A percentile compares a stretch with the other conserved stretches of the same genome.
phyloP scores from a whole-genome alignment of 2,329 filamentous ascomycete genomes.

The Corynespora cassiicola region DNA sequence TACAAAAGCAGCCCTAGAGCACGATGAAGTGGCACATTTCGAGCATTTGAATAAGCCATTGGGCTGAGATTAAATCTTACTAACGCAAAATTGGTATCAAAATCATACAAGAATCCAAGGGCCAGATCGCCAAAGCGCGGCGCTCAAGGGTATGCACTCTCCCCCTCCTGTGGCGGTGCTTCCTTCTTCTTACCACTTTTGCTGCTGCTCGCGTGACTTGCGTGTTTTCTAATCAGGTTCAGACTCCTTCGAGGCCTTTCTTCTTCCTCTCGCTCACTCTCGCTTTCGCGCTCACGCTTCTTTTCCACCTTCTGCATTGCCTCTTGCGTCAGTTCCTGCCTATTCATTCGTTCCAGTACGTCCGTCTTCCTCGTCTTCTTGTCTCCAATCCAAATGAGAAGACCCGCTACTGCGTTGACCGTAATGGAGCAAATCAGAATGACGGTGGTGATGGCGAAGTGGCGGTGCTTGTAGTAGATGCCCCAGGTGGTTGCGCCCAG shows the following conservation, averaged over 20 bases:
- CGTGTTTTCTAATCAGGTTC: constrained; percentile 18
- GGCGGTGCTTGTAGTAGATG: constrained; percentile 73
- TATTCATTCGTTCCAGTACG: constrained; percentile 76
- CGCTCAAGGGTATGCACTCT: constrained; percentile 27
- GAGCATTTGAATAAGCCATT: no score
- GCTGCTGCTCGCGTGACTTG: constrained; percentile 13
- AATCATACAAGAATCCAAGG: no score
- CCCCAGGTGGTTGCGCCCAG: constrained; percentile 81
- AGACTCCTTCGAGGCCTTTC: constrained; percentile 20
- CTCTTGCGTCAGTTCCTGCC: constrained; percentile 75
- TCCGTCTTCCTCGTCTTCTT: constrained; percentile 84
- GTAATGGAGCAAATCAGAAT: constrained; percentile 82
- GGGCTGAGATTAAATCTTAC: no score
- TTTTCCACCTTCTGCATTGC: constrained; percentile 65
- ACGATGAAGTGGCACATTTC: no score
- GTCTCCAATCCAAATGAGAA: constrained; percentile 79
- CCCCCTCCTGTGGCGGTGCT: constrained; percentile 16
- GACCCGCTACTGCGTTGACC: constrained; percentile 77
- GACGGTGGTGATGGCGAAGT: constrained; percentile 76
- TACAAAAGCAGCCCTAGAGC: no score
- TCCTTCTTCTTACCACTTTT: constrained; percentile 9
- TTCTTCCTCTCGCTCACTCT: constrained; percentile 43
- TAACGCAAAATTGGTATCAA: no score
- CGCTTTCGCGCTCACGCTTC: constrained; percentile 45
- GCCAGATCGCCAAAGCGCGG: no score